phyloP scores from a whole-genome alignment of 2,329 filamentous ascomycete genomes.

The Talaromyces amestolkiae region DNA sequence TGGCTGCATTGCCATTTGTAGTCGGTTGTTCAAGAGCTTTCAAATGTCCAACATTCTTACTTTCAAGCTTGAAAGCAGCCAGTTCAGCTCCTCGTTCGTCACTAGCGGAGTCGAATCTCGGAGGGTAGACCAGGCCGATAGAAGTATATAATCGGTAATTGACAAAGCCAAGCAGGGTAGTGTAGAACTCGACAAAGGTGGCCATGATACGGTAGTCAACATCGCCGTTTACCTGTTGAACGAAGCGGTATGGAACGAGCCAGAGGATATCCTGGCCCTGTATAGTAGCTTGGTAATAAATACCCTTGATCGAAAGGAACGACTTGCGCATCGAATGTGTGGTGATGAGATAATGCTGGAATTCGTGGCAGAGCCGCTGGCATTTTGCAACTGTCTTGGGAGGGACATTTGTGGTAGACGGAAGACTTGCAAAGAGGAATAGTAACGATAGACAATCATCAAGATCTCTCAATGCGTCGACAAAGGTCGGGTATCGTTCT shows the following conservation, averaged over 20 bases:
- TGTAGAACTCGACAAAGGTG: conserved; percentile 98
- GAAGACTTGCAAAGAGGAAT: conserved; percentile 95
- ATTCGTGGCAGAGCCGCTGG: conserved; percentile 89
- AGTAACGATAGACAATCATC: conserved; percentile 97
- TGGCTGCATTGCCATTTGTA: conserved; percentile 52
- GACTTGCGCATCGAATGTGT: conserved; percentile 91
- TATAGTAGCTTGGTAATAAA: conserved; percentile 97
- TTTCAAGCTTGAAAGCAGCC: conserved; percentile 85
- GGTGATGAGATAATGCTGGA: conserved; percentile 94
- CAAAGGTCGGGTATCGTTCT: conserved; percentile 95
- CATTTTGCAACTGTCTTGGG: conserved; percentile 94
- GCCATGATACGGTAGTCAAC: conserved; percentile 99
- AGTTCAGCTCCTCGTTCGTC: conserved; percentile 89
- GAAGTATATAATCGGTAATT: conserved; percentile 94
- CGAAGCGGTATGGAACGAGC: conserved; percentile 97
- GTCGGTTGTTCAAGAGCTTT: conserved; percentile 52
- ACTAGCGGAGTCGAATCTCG: conserved; percentile 82
- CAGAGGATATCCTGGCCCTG: conserved; percentile 96
- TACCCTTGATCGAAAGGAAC: conserved; percentile 97
- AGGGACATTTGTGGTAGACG: conserved; percentile 82
- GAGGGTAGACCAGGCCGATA: conserved; percentile 88
- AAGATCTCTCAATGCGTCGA: conserved; percentile 88
- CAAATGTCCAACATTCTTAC: conserved; percentile 55
- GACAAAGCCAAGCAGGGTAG: conserved; percentile 89
- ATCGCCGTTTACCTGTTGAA: conserved; percentile 88